Evolutionary conservation across 2,329 filamentous ascomycete genomes (phyloP), one percentile per base, ranked within the genome.

Genomic region (Arthrobotrys entomopaga): DNA sequence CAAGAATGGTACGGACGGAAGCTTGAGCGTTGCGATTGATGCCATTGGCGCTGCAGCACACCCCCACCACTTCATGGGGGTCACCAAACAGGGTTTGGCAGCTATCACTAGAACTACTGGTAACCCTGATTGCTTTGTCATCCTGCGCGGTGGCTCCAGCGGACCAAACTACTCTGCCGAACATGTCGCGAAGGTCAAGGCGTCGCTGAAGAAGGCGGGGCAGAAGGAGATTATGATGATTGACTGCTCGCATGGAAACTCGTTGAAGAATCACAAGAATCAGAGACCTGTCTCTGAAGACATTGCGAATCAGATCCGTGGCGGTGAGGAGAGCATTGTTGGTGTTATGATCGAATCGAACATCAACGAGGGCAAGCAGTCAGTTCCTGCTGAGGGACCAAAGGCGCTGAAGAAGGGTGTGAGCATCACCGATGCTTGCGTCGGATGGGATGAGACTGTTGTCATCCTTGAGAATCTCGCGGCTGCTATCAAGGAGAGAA

Each of bases 271-370:
- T 83, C 94, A 98, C 86, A 93, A 89, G 84, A 99, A 98, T 83
- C 95, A 99, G 84, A 93, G 93, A 77, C 93, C 94, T 86, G 95
- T 99, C 19, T 93, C 93, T 2, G 89, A 88, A 58, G 87, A 85
- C 10, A 82, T 99, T 67, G 93, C 91, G 1, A 89, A 91, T 80
- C 95, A 99, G 83, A 91, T 99, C 73, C 86, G 89, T 64, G 87
- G 86, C 69, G 95, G 95, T 40, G 94, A 98, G 84, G 86, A 87
- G 2, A 90, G 85, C 56, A 95, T 99, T 80, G 94, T 97, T 88
- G 95, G 95, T 79, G 92, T 98, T 73, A 99, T 99, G 95, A 96
- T 99, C 80, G 95, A 99, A 85, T 96, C 91, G 82, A 91, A 98
- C 82, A 96, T 98, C 83, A 90, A 94, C 79, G 94, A 97, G 84